Conservation (phyloP, 805 yeast species). For the Lipomyces anomalus region DNA sequence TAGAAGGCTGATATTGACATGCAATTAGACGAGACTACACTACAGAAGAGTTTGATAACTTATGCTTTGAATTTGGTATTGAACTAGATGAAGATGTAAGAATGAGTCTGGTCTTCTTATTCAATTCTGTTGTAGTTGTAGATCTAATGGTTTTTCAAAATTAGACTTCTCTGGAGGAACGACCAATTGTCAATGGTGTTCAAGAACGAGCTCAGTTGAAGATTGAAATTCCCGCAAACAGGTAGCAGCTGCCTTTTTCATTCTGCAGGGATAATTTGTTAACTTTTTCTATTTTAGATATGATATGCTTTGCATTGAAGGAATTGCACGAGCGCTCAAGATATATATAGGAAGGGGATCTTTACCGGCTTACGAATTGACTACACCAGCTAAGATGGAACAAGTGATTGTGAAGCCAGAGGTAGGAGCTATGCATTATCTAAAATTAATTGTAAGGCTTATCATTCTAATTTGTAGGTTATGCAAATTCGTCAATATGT, state of each 20-base stretch:
- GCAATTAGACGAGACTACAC: conserved; percentile 47
- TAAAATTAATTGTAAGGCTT: not conserved
- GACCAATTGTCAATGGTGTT: conserved; percentile 37
- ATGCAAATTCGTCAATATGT: conserved; percentile 81
- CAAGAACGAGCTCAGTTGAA: conserved; percentile 89
- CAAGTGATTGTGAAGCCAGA: conserved; percentile 69
- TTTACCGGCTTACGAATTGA: conserved; percentile 62
- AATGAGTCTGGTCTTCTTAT: too few species aligned
- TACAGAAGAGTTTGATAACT: conserved; percentile 90
- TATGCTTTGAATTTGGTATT: conserved; percentile 95
- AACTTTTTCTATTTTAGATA: conserved; percentile 43
- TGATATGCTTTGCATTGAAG: conserved; percentile 96
- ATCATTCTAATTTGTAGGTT: conserved; percentile 34
- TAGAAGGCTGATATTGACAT: conserved; percentile 1
- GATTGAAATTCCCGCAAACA: conserved; percentile 96
- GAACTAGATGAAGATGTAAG: conserved; percentile 86
- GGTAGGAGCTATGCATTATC: conserved; percentile 2
- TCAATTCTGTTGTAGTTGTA: not conserved
- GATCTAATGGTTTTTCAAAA: not conserved
- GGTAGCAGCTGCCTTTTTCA: conserved; percentile 35
- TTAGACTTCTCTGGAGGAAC: conserved; percentile 25
- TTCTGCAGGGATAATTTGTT: too few species aligned
- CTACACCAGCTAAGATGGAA: conserved; percentile 54
- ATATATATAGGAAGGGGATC: conserved; percentile 69
- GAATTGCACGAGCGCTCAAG: conserved; percentile 90